Evolutionary conservation across 2,329 filamentous ascomycete species (phyloP).

Genomic region (Neocucurbitaria cava): DNA sequence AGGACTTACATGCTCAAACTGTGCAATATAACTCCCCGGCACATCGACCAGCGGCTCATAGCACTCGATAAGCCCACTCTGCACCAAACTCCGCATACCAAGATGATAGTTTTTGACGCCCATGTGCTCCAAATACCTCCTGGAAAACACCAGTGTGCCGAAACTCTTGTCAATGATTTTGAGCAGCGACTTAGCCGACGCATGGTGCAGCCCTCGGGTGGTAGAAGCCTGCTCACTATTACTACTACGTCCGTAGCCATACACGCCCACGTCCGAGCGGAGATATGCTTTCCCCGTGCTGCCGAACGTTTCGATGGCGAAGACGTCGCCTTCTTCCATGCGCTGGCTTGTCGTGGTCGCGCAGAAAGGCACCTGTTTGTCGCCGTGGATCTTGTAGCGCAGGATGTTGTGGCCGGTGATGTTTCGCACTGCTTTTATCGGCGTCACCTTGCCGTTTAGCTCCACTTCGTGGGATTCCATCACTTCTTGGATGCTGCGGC

Average conservation of each 20-base stretch:
- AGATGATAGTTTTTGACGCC: constrained; percentile 92
- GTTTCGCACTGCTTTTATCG: constrained; percentile 83
- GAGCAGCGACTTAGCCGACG: constrained; percentile 82
- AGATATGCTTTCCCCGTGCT: constrained; percentile 89
- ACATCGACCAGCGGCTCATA: constrained; percentile 89
- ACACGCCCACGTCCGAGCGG: constrained; percentile 72
- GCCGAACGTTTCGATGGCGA: constrained; percentile 95
- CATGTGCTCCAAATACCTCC: constrained; percentile 84
- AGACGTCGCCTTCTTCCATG: constrained; percentile 96
- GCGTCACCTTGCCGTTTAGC: constrained; percentile 76
- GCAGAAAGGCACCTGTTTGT: constrained; percentile 91
- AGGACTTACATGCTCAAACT: constrained; percentile 88
- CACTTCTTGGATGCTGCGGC: constrained; percentile 82
- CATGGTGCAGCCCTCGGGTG: constrained; percentile 70
- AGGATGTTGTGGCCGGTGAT: constrained; percentile 91
- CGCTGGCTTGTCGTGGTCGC: constrained; percentile 84
- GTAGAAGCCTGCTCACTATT: constrained; percentile 72
- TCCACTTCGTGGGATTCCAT: constrained; percentile 94
- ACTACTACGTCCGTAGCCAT: constrained; percentile 74
- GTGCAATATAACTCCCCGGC: constrained; percentile 91
- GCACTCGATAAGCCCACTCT: constrained; percentile 80
- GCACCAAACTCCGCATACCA: constrained; percentile 84
- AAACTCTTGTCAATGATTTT: constrained; percentile 95
- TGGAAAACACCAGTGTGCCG: constrained; percentile 85
- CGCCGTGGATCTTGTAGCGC: constrained; percentile 88